Conservation (phyloP, 768 basidiomycete genomes). For the Panaeolus cyanescens region DNA sequence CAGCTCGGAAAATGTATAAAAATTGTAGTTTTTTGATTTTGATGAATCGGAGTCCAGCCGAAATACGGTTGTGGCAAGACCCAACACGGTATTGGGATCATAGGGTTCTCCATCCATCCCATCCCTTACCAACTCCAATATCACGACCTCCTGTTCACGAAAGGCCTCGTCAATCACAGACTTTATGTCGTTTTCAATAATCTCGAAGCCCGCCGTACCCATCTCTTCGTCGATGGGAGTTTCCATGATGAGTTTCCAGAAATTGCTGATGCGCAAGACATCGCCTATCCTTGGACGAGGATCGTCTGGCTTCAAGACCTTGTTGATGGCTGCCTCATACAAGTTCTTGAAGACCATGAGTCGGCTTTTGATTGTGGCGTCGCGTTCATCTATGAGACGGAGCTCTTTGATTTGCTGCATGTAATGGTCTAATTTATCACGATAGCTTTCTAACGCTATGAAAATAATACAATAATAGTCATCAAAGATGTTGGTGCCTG, state of each 20-base stretch:
- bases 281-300: background rate
- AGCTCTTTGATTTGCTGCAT: background rate
- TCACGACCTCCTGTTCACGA: background rate
- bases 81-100: background rate
- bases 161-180: background rate
- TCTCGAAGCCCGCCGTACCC: background rate
- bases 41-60: too few relatives aligned
- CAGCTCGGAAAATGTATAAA: too few relatives aligned
- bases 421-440: background rate
- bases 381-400: background rate
- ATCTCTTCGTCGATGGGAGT: background rate
- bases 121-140: background rate
- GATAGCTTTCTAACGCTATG: background rate
- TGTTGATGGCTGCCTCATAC: background rate
- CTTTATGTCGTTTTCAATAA: background rate
- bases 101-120: background rate
- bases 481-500: background rate
- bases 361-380: background rate
- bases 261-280: background rate
- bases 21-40: too few relatives aligned
- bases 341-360: background rate
- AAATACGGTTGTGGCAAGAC: background rate
- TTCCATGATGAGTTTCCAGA: background rate
- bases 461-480: too few relatives aligned
- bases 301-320: background rate